Base-by-base conservation (phyloP, 2,329 filamentous ascomycete species). In the Mariannaea elegans region DNA sequence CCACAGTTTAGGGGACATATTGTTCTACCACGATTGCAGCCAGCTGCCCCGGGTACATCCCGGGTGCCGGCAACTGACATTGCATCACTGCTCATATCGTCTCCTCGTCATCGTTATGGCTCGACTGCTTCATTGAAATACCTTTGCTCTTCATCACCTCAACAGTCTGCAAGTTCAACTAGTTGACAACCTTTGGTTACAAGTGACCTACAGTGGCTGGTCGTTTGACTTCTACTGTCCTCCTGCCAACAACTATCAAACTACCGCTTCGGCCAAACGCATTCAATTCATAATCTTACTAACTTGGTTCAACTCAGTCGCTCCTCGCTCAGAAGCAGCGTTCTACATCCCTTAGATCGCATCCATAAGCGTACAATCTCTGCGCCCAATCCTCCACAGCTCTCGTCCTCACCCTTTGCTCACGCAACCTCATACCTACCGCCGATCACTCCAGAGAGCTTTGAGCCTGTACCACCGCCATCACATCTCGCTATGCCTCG, bases 311-410 rank as follows among this genome's bases (percentile, higher is more conserved):
- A n/a, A 23, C 19, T 19, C 18, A 55, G 53, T 38, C 49, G 47
- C 41, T 47, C 48, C 39, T 31, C 49, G 19, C 32, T 54, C 7
- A 38, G 41, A 49, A 58, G 48, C 42, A 54, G 41, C 36, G 27
- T 52, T 27, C 49, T 62, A 24, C 62, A 65, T 51, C 52, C 65
- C 39, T 47, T 69, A 56, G 65, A 71, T 1, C 76, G 69, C 47
- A 67, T 72, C 32, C 82, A 85, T 68, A 84, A 83, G 66, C 74
- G 82, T 57, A 78, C 82, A 3, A 77, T 78, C 16, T 85, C 83
- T 8, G 83, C 82, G 7, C 82, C 83, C 10, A 76, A 80, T 58
- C 79, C 81, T 51, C 71, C 76, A 8, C 73, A 62, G 18, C 59
- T 55, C 18, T 63, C 65, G 13, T 38, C 59, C 57, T 32, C 66